Evolutionary conservation across 176 grass and related monocot genomes (phyloP), one percentile per base, ranked within the genome.

Genomic region (Zoysia japonica): DNA sequence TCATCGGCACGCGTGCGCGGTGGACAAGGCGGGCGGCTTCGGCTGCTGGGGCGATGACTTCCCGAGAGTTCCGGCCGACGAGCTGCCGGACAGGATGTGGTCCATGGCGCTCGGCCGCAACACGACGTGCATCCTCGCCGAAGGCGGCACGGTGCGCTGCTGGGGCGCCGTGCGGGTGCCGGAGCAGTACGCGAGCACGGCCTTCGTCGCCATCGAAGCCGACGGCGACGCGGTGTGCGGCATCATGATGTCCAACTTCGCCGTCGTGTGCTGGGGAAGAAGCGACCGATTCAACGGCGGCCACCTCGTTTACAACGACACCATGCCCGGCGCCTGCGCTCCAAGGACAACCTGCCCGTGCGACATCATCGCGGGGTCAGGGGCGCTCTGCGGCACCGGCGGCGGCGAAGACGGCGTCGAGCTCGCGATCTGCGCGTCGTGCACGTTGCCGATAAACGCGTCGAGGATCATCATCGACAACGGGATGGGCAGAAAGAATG

Each of bases 261-360:
- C 86, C 6, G 74, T 96, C 62, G 57, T 86, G 36, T 99, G 96
- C 71, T 99, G 96, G 96, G 96, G 92, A 0, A 84, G 47, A 6
- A 82, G 14, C 76, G 76, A 80, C n/a, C 70, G 67, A 16, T 82
- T 93, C 52, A 16, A 6, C 19, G 2, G 45, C 5, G 75, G 71
- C 2, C 67, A 75, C 17, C 13, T 85, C 15, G 69, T 99, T 1
- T 93, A 84, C 78, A 74, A 79, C 49, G 11, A 50, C 46, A 85
- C 74, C 57, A 82, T 91, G 86, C 96, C 96, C 1, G 96, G 96
- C 4, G 85, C 84, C 1, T 99, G 92, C 61, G 39, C 9, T 6
- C 82, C 60, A 0, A 35, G 19, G 45, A 0, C 0, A 4, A 86
- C 0, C 11, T 96, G 92, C 76, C 0, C 0, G 1, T 99, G 96